A percentile compares a stretch with the other conserved stretches of the same genome.
phyloP scores from a whole-genome alignment of 2,329 filamentous ascomycete genomes.

The Pseudocercospora fuligena region DNA sequence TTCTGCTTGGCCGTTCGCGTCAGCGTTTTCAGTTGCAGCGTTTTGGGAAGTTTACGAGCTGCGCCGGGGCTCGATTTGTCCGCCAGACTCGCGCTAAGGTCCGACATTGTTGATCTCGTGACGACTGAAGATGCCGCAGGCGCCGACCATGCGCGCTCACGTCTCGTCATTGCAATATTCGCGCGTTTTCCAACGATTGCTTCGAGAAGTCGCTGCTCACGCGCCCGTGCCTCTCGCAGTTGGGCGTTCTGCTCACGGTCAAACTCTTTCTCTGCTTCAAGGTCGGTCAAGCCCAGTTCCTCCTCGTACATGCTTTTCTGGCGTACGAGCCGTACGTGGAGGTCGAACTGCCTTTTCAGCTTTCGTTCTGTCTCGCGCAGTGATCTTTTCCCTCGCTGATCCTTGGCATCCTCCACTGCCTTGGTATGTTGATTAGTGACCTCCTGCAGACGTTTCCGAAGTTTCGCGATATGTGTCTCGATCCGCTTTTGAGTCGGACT shows the following conservation, averaged over 20 bases:
- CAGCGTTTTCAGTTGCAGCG: background rate
- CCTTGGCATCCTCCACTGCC: background rate
- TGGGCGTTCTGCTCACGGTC: background rate
- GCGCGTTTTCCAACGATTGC: background rate
- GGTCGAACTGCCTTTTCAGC: background rate
- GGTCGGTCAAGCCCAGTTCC: background rate
- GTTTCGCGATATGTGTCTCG: background rate
- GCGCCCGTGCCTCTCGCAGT: background rate
- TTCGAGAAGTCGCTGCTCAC: background rate
- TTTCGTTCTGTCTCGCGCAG: background rate
- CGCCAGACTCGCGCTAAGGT: background rate
- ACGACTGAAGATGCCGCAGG: background rate
- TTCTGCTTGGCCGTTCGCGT: background rate
- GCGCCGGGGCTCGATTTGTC: background rate
- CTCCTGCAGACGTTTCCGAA: background rate
- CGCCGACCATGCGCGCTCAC: background rate
- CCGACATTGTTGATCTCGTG: background rate
- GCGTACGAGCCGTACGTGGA: background rate
- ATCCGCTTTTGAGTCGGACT: background rate
- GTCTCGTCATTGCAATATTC: background rate
- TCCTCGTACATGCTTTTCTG: conserved; percentile 4
- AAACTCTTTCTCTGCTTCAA: background rate
- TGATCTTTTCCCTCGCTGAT: background rate
- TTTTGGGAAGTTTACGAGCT: background rate
- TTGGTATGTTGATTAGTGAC: background rate